Evolutionary conservation across 306 rosid genomes (phyloP), one percentile per base, ranked within the genome.

Genomic region (Luffa acutangula): DNA sequence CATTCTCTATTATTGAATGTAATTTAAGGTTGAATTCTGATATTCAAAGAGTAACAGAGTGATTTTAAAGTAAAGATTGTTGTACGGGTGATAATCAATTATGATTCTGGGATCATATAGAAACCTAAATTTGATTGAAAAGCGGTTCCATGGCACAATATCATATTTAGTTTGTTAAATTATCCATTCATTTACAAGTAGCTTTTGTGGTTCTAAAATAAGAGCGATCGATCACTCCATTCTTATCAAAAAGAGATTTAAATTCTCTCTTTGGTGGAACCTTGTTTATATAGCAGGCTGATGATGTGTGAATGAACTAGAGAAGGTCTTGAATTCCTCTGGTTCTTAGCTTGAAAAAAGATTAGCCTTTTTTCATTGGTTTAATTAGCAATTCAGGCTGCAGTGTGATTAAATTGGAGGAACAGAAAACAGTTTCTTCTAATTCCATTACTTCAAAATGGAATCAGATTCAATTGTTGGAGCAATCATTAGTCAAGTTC

Each of bases 1-100:
- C 18, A 49, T 46, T 63, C n/a, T 56, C 78, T 3, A 57, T 41
- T 75, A 21, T 41, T 46, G 46, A 58, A 60, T 80, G 81, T 57
- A 83, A 54, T 74, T 53, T 78, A 31, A 56, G 18, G 62, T 51
- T 17, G 78, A 73, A 74, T 51, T 49, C 62, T 74, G 43, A 51
- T 34, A 51, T 51, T 74, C 45, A 25, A 7, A 48, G 78, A 43
- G 39, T 25, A 46, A 21, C 59, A 48, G 39, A 12, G 18, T 25
- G 77, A 25, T 72, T 72, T 45, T 48, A 25, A 51, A 72, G 11
- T 72, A 15, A 25, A 21, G 21, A 33, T 2, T 3, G 13, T 74
- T 9, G n/a, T 33, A 52, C 33, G 15, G 14, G 41, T 14, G 60
- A 49, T 25, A 31, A 25, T 72, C 43, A 21, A 72, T 20, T 48